Base-by-base conservation (phyloP, 371 early-diverging fungal genomes). In the Mucor irregularis region DNA sequence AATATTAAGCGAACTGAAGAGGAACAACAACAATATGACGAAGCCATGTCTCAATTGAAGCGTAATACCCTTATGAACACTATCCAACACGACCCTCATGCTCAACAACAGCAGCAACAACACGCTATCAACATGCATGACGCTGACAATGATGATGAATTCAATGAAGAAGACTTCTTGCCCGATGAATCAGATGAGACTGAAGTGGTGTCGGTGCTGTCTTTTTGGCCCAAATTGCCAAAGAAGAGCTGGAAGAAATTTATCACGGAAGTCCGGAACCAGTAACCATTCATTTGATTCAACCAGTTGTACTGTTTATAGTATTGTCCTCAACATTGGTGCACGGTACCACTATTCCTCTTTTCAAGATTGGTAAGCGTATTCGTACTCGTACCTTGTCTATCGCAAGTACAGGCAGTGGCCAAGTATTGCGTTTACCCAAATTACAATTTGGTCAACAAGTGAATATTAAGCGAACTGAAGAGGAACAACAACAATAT, bases 341-440 rank as follows among this genome's bases (percentile, higher is more conserved):
- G 5, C 93, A 94, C 47, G 95, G 95, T 10, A 78, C 87, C 14
- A 89, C 93, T 0, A 86, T 92, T 5, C 90, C 91, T 10, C 48
- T 94, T 17, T 83, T 89, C 29, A 81, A 88, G 26, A 74, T 88
- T 26, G 80, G 80, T 34, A 79, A 74, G n/a, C 72, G 80, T 39
- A 76, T 79, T 39, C 68, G 74, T 22, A 74, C 80, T 3, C 68
- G 80, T 29, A 79, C 80, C 0, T 42, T 79, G 14, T 79, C 80
- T 0, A 74, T 79, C 21, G 62, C 80, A 0, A 76, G 76, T 53
- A 70, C 72, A 0, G 61, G 69, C 1, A 74, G 72, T 35, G 67
- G 62, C 22, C 73, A 78, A 46, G 69, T 74, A 0, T 46, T 58
- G 4, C 62, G 75, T 4, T 44, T 78, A n/a, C 76, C 80, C 0